A percentile compares a stretch with the other conserved stretches of the same genome.
Conservation (phyloP, 106 monocot genomes). For the Acorus gramineus region DNA sequence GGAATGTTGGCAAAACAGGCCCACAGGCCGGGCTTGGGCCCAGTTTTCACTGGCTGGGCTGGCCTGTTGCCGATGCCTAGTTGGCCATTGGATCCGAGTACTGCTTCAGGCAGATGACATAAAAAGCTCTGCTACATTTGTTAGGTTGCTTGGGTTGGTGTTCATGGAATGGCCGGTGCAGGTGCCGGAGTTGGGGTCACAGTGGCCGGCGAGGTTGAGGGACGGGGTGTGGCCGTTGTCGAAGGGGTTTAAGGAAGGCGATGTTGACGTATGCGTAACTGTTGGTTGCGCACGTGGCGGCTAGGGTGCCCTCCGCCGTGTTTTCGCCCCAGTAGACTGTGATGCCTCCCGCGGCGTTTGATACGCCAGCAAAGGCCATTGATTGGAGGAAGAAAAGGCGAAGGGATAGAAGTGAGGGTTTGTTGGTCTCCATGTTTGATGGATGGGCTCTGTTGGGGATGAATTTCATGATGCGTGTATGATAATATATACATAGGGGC, state of each 20-base stretch:
- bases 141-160: too few relatives aligned
- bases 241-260: conserved; percentile 44
- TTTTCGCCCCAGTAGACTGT: conserved; percentile 88
- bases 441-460: too few relatives aligned
- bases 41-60: too few relatives aligned
- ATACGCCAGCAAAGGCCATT: not conserved
- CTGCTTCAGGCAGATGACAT: too few relatives aligned
- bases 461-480: too few relatives aligned
- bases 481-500: too few relatives aligned
- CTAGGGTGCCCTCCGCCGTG: conserved; percentile 47
- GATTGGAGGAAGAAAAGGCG: conserved; percentile 5
- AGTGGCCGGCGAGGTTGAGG: conserved; percentile 61
- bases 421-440: too few relatives aligned
- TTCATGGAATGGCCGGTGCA: conserved; percentile 28
- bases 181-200: conserved; percentile 18
- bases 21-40: too few relatives aligned
- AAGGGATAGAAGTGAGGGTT: not conserved
- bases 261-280: conserved; percentile 38
- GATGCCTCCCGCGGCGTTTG: conserved; percentile 32
- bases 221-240: conserved; percentile 46
- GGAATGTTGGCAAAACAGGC: too few relatives aligned
- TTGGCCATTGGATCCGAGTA: too few relatives aligned
- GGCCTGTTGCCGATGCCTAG: too few relatives aligned
- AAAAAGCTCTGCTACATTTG: too few relatives aligned
- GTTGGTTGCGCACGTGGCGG: conserved; percentile 32